Conservation (phyloP, 2,329 filamentous ascomycete species). For the Cladosporium phlei region DNA sequence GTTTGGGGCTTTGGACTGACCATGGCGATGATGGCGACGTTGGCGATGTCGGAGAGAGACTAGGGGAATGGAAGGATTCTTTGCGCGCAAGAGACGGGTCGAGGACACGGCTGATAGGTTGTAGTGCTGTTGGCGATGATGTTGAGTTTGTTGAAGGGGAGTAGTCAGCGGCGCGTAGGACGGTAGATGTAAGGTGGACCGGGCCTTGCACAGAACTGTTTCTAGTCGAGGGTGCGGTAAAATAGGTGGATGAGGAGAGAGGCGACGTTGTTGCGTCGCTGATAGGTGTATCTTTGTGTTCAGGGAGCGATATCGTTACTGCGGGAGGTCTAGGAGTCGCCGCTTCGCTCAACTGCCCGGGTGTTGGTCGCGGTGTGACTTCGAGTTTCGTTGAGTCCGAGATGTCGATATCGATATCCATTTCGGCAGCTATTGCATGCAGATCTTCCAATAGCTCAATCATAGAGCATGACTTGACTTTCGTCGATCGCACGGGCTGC, state of each 20-base stretch:
- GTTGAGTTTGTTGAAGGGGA: not conserved
- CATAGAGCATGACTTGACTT: constrained; percentile 2
- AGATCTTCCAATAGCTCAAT: not conserved
- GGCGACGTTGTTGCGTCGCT: not conserved
- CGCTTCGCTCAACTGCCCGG: constrained; percentile 2
- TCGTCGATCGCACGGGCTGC: not conserved
- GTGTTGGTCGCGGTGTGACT: too few relatives aligned
- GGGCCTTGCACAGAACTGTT: constrained; percentile 1
- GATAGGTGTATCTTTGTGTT: not conserved
- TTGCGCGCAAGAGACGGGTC: too few relatives aligned
- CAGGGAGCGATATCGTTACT: not conserved
- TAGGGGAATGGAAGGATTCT: not conserved
- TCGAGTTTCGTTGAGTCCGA: not conserved
- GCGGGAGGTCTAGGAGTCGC: not conserved
- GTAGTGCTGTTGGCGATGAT: not conserved
- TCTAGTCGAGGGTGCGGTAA: not conserved
- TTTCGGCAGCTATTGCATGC: constrained; percentile 1
- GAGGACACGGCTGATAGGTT: not conserved
- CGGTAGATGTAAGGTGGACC: not conserved
- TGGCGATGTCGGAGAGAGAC: not conserved
- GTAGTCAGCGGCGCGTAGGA: constrained; percentile 2
- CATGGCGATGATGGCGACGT: constrained; percentile 7
- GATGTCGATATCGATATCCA: constrained; percentile 5
- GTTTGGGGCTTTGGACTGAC: constrained; percentile 11
- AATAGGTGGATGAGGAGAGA: not conserved